Base-by-base conservation (phyloP, 2,329 filamentous ascomycete species). In the Macrophomina phaseolina region DNA sequence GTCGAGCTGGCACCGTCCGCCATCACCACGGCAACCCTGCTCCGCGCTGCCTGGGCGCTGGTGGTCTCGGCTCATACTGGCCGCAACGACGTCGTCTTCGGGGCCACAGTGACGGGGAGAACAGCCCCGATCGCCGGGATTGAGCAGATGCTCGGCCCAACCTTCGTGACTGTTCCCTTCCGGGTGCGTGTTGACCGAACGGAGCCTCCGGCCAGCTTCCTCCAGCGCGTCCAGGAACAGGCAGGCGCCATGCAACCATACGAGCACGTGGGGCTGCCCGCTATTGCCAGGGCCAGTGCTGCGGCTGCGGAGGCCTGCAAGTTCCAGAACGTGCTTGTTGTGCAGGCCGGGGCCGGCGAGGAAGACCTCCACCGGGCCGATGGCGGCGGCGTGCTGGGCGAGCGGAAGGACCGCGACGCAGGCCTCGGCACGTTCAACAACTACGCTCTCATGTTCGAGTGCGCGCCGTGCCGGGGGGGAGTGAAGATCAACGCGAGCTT, bases 91-190 rank as follows among this genome's bases (percentile, higher is more conserved):
- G 68, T 74, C 7, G 67, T 74, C 1, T 73, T 76, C 42, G 74
- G 73, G 12, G 66, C 67, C 12, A 73, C 70, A 1, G 28, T 72
- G 7, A 68, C 69, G 23, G 74, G 74, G 40, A 70, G 74, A 32
- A 66, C 74, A 16, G 69, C 70, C 9, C 58, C 72, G 5, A 48
- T 76, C 4, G 34, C 65, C 2, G 69, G 67, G 5, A 64, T 70
- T 3, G 64, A 65, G 30, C 36, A 68, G 2, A 70, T 74, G 4
- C 64, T 70, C 18, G 75, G 73, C 32, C 74, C 74, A 23, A 65
- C 69, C 9, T 71, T 76, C 49, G 70, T 74, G 5, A 77, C 75
- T 2, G 69, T 76, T 4, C 75, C 75, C 1, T 67, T 73, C 32
- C 18, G 56, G 5, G 56, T 61, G 6, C 14, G 16, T 1, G 23